These are phyloP conservation scores for Diaporthe sp. DNA, from an alignment of 2,329 filamentous ascomycete species.

Conservation along the genomic window DNA sequence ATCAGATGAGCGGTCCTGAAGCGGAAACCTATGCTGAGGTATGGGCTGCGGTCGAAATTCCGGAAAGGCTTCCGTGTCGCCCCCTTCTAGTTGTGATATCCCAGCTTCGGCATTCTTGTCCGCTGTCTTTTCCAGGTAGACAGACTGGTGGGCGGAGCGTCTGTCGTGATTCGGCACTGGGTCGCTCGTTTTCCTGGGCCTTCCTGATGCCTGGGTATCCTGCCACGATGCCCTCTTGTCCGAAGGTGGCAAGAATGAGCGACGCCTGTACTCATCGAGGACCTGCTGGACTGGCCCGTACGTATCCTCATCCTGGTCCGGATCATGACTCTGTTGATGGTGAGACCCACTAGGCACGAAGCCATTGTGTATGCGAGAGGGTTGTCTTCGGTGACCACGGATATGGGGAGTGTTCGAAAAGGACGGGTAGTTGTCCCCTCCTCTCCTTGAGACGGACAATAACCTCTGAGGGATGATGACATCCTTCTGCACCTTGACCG, in stretches of 20 bases:
- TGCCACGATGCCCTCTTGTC: slow-evolving; percentile 21
- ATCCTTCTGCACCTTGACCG: slow-evolving; percentile 26
- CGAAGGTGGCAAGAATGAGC: not conserved
- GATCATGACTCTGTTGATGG: not conserved
- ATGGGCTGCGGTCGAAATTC: not conserved
- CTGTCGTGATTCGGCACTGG: slow-evolving; percentile 6
- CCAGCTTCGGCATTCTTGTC: not conserved
- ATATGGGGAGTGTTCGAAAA: slow-evolving; percentile 4
- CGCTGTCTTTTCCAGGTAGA: not conserved
- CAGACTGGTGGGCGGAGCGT: slow-evolving; percentile 1
- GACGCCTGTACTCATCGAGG: slow-evolving; percentile 21
- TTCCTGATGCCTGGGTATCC: not conserved
- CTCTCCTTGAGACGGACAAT: slow-evolving; percentile 22
- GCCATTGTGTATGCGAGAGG: slow-evolving; percentile 1
- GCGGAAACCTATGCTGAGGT: slow-evolving; percentile 6
- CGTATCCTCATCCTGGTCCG: not conserved
- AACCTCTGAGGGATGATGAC: slow-evolving; percentile 24
- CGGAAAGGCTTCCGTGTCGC: not conserved
- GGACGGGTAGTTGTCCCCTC: not conserved
- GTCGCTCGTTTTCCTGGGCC: slow-evolving; percentile 7
- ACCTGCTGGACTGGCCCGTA: slow-evolving; percentile 7
- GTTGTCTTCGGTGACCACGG: slow-evolving; percentile 18
- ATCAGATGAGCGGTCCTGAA: not conserved
- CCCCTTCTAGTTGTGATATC: not conserved
- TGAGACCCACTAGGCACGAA: slow-evolving; percentile 15